Percentiles rank a stretch among this genome's conserved stretches.
Evolutionary conservation across 306 rosid species (phyloP).

Genomic region (Morella rubra): DNA sequence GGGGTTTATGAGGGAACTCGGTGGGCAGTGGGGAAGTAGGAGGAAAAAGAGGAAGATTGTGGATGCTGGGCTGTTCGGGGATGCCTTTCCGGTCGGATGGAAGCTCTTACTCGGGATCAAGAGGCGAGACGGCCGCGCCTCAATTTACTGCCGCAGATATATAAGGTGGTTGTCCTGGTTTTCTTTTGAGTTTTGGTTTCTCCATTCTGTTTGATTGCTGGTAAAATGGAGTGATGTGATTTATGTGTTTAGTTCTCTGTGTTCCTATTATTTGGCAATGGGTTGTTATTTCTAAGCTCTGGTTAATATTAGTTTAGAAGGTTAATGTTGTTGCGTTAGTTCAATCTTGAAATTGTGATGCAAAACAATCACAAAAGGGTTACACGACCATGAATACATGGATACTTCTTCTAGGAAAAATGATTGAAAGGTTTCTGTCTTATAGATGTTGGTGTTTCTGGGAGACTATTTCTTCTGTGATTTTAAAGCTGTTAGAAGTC

Average conservation of each 20-base stretch:
- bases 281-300: not conserved
- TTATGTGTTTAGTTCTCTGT: not conserved
- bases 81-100: conserved; percentile 69
- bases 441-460: not conserved
- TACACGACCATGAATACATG: not conserved
- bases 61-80: conserved; percentile 62
- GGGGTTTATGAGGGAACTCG: conserved; percentile 75
- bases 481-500: not conserved
- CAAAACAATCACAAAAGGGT: not conserved
- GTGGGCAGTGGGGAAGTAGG: conserved; percentile 84
- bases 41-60: conserved; percentile 83
- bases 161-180: conserved; percentile 47
- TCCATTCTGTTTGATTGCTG: not conserved
- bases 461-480: not conserved
- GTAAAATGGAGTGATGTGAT: not conserved
- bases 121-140: conserved; percentile 80
- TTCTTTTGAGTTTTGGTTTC: not conserved
- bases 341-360: not conserved
- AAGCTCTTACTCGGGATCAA: conserved; percentile 75
- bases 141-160: conserved; percentile 85
- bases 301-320: not conserved
- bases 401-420: not conserved
- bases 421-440: not conserved
- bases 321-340: not conserved
- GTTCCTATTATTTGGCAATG: not conserved